Conservation (phyloP, 208 protist genomes). For the Porcisia deanei region DNA sequence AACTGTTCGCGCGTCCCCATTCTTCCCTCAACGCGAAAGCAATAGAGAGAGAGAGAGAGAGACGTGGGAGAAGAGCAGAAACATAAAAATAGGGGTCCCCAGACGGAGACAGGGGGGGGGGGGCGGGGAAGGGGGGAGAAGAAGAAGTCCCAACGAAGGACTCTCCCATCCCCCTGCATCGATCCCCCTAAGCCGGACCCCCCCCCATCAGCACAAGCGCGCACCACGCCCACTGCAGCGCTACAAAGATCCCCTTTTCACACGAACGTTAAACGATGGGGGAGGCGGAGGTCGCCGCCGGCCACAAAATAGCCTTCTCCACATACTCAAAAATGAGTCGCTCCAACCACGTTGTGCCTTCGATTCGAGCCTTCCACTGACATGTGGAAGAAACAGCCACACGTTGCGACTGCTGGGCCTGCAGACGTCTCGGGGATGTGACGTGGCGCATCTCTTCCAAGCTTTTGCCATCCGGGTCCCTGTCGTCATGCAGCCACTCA, state of each 20-base stretch:
- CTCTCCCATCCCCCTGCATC: too few species aligned
- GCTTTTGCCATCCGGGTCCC: not conserved
- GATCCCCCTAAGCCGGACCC: too few species aligned
- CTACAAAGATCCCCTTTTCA: not conserved
- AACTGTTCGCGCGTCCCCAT: not conserved
- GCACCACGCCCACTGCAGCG: too few species aligned
- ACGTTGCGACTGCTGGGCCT: not conserved
- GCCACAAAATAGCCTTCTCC: conserved; percentile 28
- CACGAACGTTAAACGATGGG: not conserved
- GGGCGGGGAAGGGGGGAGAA: not conserved
- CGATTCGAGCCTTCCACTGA: conserved; percentile 23
- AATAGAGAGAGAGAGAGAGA: not conserved
- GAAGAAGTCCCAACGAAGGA: too few species aligned
- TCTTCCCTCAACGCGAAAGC: too few species aligned
- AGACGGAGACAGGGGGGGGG: too few species aligned
- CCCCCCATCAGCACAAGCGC: too few species aligned
- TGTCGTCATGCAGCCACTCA: conserved; percentile 4
- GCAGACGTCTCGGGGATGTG: not conserved
- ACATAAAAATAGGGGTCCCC: not conserved
- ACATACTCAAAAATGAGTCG: conserved; percentile 47
- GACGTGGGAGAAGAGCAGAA: not conserved
- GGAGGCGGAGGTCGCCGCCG: not conserved
- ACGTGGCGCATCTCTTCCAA: not conserved
- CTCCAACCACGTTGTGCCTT: conserved; percentile 53
- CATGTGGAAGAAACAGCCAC: not conserved